Evolutionary conservation across 345 rosid genomes (phyloP), one percentile per base, ranked within the genome.

Genomic region (Gossypium sturtianum): DNA sequence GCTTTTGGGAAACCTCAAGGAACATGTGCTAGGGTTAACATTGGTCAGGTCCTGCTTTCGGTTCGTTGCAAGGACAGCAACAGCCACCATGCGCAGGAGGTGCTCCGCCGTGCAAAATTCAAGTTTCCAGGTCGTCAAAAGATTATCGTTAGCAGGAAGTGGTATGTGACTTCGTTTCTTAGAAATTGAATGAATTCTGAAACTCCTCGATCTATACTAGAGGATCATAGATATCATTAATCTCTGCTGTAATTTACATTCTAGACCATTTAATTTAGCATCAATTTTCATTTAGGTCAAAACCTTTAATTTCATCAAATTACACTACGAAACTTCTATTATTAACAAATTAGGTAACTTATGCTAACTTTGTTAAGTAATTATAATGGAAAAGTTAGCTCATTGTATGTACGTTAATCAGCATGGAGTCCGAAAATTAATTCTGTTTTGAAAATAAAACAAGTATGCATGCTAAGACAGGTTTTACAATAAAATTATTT

Each of bases 101-200:
- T 89, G 59, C 85, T 86, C 4, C 84, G 89, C 60, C 80, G 86
- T 12, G 89, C 89, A 11, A 84, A 87, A 75, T 87, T 86, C 66
- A 87, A 87, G 88, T 86, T 87, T 63, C 91, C 87, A 59, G 91
- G 89, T 63, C 87, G 86, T 58, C 87, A 86, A 47, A 86, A 86
- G 86, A 86, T 86, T 52, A 82, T 87, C 71, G 84, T 84, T 75
- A 86, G 85, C 88, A 84, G 87, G 84, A 87, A 86, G 60, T 86
- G 91, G 91, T 87, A 80, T 72, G 80, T 12, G 10, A 19, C 12
- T 56, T 56, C 11, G 27, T 11, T 20, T 56, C 13, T 56, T 56
- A 56, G 27, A 53, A 53, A 53, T 17, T 53, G 57, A 17, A 53
- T 17, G 57, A 17, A 53, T 17, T 53, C 2, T 13, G 9, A 51